Evolutionary conservation across 1,284 basidiomycete genomes (phyloP).

Genomic region (Moniliophthora roreri): DNA sequence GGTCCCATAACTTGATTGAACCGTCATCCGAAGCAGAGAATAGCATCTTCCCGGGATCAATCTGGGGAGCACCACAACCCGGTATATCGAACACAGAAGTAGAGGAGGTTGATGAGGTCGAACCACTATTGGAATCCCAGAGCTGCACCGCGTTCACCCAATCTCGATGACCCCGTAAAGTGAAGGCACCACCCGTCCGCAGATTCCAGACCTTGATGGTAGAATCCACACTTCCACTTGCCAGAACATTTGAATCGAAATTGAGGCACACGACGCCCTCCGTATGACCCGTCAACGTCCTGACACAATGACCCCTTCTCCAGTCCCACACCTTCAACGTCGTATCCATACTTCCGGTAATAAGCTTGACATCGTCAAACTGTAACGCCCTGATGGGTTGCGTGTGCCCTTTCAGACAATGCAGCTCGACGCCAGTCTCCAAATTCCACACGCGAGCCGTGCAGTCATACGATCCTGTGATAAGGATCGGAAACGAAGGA

Average conservation of each 20-base stretch:
- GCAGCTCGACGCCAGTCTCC: conserved; percentile 85
- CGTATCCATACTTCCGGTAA: conserved; percentile 96
- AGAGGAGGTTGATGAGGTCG: conserved; percentile 35
- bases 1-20: conserved; percentile 93
- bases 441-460: conserved; percentile 97
- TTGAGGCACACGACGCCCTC: conserved; percentile 92
- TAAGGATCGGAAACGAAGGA: conserved; percentile 89
- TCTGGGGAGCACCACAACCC: conserved; percentile 40
- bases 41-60: conserved; percentile 87
- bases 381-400: conserved; percentile 91
- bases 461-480: conserved; percentile 97
- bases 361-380: conserved; percentile 95
- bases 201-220: conserved; percentile 97
- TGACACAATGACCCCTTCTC: conserved; percentile 89
- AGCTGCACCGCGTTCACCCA: conserved; percentile 97
- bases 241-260: conserved; percentile 91
- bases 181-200: conserved; percentile 89
- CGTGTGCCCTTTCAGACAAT: conserved; percentile 87
- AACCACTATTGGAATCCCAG: conserved; percentile 75
- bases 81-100: conserved; percentile 37
- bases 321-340: conserved; percentile 98
- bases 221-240: conserved; percentile 86
- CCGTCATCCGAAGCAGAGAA: conserved; percentile 97
- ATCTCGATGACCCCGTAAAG: conserved; percentile 89
- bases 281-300: conserved; percentile 86